Evolutionary conservation across 139 green algal species (phyloP).

Genomic region (Chlamydomonas eustigma): DNA sequence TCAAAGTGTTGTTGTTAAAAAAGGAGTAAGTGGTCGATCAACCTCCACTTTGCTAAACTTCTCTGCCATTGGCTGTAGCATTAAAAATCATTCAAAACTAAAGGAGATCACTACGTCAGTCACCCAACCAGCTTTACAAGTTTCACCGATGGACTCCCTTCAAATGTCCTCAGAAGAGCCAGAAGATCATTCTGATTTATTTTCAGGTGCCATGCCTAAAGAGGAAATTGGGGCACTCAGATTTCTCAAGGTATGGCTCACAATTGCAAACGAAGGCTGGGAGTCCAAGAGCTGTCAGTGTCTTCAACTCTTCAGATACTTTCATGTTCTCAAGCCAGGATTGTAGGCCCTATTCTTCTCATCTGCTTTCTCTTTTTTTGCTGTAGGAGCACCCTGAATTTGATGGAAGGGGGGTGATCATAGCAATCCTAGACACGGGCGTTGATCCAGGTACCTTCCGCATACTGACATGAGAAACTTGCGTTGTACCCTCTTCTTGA

Average conservation of each 20-base stretch:
- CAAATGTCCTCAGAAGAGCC: neutral
- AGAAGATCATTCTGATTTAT: neutral
- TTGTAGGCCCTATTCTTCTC: neutral
- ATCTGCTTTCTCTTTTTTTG: neutral
- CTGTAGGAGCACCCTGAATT: constrained; percentile 58
- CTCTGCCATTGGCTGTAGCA: neutral
- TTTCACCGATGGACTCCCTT: neutral
- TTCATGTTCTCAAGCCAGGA: neutral
- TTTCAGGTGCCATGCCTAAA: constrained; percentile 6
- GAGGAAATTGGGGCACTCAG: constrained; percentile 70
- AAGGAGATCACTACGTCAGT: neutral
- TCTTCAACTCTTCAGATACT: too few species aligned
- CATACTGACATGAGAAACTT: neutral
- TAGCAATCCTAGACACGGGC: constrained; percentile 89
- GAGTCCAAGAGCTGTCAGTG: too few species aligned
- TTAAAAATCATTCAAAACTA: neutral
- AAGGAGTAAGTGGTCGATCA: too few species aligned
- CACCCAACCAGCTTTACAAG: neutral
- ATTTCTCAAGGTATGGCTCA: constrained; percentile 48
- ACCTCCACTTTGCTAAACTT: too few species aligned
- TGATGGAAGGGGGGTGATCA: constrained; percentile 75
- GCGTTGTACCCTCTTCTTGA: neutral
- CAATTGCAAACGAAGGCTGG: too few species aligned
- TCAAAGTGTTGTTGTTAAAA: too few species aligned
- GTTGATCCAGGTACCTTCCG: constrained; percentile 39